Conservation (phyloP, 1,284 basidiomycete genomes). For the Gymnopus androsaceus region DNA sequence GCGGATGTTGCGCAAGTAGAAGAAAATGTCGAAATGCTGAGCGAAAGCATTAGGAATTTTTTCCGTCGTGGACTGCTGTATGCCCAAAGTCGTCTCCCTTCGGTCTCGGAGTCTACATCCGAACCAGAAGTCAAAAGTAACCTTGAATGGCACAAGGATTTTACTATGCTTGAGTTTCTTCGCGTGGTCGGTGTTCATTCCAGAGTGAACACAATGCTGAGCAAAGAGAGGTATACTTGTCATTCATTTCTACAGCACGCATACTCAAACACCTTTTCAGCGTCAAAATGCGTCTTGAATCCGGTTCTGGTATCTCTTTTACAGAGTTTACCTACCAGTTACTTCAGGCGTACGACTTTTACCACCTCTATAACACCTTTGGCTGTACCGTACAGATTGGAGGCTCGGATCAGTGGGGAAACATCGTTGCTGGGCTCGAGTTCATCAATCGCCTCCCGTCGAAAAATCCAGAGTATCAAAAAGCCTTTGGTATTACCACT, state of each 20-base stretch:
- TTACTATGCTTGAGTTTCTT: slow-evolving; percentile 86
- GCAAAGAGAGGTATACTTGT: slow-evolving; percentile 76
- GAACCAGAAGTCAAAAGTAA: slow-evolving; percentile 76
- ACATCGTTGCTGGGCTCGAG: slow-evolving; percentile 91
- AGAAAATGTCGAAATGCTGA: slow-evolving; percentile 71
- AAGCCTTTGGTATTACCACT: slow-evolving; percentile 87
- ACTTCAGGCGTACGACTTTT: slow-evolving; percentile 95
- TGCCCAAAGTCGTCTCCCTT: slow-evolving; percentile 42
- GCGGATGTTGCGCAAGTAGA: slow-evolving; percentile 63
- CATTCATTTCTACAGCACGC: slow-evolving; percentile 1
- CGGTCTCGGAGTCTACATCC: slow-evolving; percentile 20
- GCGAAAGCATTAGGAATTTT: slow-evolving; percentile 68
- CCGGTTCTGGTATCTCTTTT: slow-evolving; percentile 87
- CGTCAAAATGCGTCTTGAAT: slow-evolving; percentile 81
- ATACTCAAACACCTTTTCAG: slow-evolving; percentile 41
- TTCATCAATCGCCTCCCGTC: slow-evolving; percentile 66
- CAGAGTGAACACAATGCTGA: slow-evolving; percentile 88
- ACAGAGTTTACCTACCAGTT: slow-evolving; percentile 98
- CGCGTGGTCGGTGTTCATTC: slow-evolving; percentile 80
- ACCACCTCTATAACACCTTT: slow-evolving; percentile 67
- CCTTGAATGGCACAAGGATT: slow-evolving; percentile 75
- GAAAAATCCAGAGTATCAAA: slow-evolving; percentile 31
- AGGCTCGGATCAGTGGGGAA: slow-evolving; percentile 99
- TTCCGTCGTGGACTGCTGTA: slow-evolving; percentile 71
- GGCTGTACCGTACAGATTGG: slow-evolving; percentile 90